phyloP scores from a whole-genome alignment of 768 basidiomycete genomes.

The Tricholoma sp. region DNA sequence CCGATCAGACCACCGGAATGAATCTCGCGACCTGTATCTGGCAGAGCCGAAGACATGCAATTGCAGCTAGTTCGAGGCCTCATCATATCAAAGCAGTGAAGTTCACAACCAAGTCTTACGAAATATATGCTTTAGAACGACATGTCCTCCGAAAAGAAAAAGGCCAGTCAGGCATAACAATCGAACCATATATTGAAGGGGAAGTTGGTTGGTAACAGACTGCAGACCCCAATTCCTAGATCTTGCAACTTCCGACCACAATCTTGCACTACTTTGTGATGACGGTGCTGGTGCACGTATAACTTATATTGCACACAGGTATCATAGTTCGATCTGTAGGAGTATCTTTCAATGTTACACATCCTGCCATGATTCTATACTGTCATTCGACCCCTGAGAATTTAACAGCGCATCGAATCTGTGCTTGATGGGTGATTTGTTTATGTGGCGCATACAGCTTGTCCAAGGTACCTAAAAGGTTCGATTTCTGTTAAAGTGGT shows the following conservation, averaged over 20 bases:
- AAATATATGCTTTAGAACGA: constrained; percentile 73
- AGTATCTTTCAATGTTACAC: not conserved
- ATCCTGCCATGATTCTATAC: constrained; percentile 35
- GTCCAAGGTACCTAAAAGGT: not conserved
- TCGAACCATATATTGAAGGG: constrained; percentile 56
- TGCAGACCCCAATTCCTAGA: not conserved
- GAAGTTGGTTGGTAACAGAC: constrained; percentile 63
- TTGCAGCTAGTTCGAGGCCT: constrained; percentile 73
- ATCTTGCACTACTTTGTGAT: not conserved
- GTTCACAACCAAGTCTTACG: constrained; percentile 72
- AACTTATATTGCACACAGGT: not conserved
- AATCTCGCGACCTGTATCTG: constrained; percentile 97
- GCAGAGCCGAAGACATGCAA: constrained; percentile 82
- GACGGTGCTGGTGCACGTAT: too few species aligned
- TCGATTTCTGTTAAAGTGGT: not conserved
- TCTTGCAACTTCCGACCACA: constrained; percentile 1
- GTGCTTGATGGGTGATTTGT: not conserved
- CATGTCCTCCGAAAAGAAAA: constrained; percentile 62
- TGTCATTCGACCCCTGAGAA: constrained; percentile 28
- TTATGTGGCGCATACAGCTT: not conserved
- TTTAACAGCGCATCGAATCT: not conserved
- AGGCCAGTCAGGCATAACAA: constrained; percentile 51
- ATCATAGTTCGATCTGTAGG: not conserved
- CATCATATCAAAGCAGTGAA: constrained; percentile 81
- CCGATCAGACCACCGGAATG: constrained; percentile 65